Evolutionary conservation across 2,329 filamentous ascomycete species (phyloP), one percentile per base, ranked within the genome.

Genomic region (Pezicula neosporulosa): DNA sequence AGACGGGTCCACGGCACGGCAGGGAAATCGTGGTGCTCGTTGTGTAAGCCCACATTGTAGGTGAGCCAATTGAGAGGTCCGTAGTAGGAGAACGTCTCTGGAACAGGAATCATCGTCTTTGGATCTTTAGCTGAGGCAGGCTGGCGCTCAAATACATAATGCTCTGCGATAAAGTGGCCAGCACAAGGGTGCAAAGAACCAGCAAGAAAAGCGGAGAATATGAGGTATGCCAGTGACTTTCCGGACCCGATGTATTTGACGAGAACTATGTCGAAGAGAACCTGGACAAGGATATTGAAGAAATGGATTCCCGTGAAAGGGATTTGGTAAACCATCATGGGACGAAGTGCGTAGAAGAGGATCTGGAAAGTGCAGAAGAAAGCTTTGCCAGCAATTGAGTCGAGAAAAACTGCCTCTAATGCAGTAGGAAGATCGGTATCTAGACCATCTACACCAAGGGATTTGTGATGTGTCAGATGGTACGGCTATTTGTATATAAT

Each of bases 321-420:
- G 5, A 97, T 80, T 62, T 84, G 82, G 80, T 96, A 96, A 62
- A 99, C 82, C 72, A 92, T 86, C 87, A 97, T 96, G 55, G 94
- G 94, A 15, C 94, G 89, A 47, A 99, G 72, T 63, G 94, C 94
- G 76, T 99, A 99, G 81, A 99, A 99, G 68, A 99, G 82, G 70
- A 99, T 97, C 73, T 99, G 94, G 76, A 97, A 99, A 60, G 94
- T 99, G 75, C 89, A 93, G 81, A 99, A 99, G 77, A 99, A 99
- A 60, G 94, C 87, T 74, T 99, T 99, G 69, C 94, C 94, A 16
- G 93, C 82, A 62, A 99, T 86, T 7, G 91, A 97, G 76, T 99
- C 89, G 63, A 99, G 86, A 69, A 99, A 87, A 67, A 96, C 73
- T 56, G 91, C 93, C 75, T 99, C 94, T 47, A 97, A 72, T 45